Conservation (phyloP, 495 filamentous ascomycete species). For the Tuber indicum region DNA sequence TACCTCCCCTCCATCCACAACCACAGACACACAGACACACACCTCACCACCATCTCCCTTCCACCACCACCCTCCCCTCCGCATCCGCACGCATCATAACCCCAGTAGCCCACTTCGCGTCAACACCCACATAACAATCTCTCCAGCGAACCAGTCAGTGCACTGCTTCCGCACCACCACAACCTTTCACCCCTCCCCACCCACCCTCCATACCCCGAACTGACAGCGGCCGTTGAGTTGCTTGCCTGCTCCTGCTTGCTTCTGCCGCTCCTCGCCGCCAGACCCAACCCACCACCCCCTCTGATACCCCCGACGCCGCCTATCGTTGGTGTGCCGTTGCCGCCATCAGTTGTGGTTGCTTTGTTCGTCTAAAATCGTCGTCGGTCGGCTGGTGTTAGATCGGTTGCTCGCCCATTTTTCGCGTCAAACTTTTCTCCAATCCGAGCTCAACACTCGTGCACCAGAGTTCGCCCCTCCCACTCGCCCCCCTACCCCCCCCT, state of each 20-base stretch:
- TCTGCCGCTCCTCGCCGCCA: constrained; percentile 25
- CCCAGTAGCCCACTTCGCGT: constrained; percentile 38
- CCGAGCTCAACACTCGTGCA: constrained; percentile 33
- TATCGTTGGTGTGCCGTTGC: constrained; percentile 28
- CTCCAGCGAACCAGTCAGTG: constrained; percentile 37
- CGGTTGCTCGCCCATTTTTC: constrained; percentile 33
- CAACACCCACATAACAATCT: constrained; percentile 23
- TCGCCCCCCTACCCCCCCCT: constrained; percentile 30
- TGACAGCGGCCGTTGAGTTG: constrained; percentile 32
- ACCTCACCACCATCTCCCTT: constrained; percentile 12
- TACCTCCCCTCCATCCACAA: constrained; percentile 14
- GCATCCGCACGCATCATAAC: constrained; percentile 25
- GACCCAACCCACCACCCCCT: constrained; percentile 23
- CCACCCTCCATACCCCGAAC: constrained; percentile 22
- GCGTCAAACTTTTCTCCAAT: constrained; percentile 39
- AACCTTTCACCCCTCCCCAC: constrained; percentile 8
- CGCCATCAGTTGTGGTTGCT: constrained; percentile 14
- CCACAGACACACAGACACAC: constrained; percentile 22
- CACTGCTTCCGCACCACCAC: constrained; percentile 27
- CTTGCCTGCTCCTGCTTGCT: constrained; percentile 29
- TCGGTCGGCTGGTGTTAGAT: constrained; percentile 26
- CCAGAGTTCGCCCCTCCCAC: constrained; percentile 22
- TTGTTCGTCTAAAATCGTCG: constrained; percentile 21
- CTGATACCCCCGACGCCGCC: constrained; percentile 20
- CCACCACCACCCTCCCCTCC: constrained; percentile 9